A percentile compares a stretch with the other conserved stretches of the same genome.
Conservation (phyloP, 257 asterid genomes). For the Przewalskia tangutica region DNA sequence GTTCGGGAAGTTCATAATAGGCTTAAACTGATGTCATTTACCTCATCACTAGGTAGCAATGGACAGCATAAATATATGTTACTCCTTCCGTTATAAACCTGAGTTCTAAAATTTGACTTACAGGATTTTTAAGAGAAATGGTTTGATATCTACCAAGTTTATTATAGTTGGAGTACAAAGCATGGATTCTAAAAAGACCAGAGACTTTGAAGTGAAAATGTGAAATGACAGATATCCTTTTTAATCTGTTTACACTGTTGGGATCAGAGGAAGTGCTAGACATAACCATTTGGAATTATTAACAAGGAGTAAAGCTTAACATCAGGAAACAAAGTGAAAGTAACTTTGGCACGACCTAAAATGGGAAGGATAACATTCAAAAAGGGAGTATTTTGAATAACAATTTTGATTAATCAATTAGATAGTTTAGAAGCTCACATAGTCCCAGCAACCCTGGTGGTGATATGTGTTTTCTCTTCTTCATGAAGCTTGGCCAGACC, state of each 20-base stretch:
- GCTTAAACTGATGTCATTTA: not conserved
- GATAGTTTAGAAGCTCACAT: constrained; percentile 25
- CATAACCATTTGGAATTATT: not conserved
- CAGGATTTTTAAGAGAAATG: not conserved
- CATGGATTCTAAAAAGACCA: not conserved
- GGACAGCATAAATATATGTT: not conserved
- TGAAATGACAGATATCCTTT: not conserved
- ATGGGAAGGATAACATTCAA: not conserved
- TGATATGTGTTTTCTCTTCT: constrained; percentile 49
- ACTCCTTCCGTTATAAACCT: not conserved
- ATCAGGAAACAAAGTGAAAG: not conserved
- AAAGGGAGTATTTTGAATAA: not conserved
- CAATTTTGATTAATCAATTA: not conserved
- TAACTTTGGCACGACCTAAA: not conserved
- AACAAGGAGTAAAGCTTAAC: not conserved
- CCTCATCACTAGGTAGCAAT: not conserved
- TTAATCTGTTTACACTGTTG: not conserved
- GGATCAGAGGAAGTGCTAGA: not conserved
- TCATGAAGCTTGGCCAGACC: constrained; percentile 60
- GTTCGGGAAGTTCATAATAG: not conserved
- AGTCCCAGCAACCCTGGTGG: constrained; percentile 61
- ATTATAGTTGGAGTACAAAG: not conserved
- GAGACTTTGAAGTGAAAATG: not conserved
- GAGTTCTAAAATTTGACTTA: not conserved
- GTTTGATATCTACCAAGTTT: not conserved